phyloP scores from a whole-genome alignment of 129 eudicot genomes.

The Sambucus nigra region DNA sequence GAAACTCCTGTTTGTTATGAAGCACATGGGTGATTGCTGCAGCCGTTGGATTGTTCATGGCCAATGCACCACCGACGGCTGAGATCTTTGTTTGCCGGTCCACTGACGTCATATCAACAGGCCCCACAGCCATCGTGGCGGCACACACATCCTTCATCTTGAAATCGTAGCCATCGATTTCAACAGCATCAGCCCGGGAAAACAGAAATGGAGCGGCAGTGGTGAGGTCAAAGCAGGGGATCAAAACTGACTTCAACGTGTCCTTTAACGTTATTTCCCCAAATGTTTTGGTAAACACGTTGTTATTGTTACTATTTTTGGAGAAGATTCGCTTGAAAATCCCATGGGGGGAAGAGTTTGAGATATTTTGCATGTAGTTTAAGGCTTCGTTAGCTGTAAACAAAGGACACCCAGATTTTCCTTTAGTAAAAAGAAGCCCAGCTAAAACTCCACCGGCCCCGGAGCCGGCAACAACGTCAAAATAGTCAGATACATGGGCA shows the following conservation, averaged over 20 bases:
- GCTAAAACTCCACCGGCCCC: constrained; percentile 67
- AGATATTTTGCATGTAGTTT: constrained; percentile 25
- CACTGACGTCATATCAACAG: constrained; percentile 41
- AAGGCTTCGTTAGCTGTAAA: constrained; percentile 54
- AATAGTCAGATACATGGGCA: constrained; percentile 56
- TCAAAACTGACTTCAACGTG: constrained; percentile 56
- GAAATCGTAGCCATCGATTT: constrained; percentile 70
- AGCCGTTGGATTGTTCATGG: constrained; percentile 81
- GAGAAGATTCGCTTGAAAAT: constrained; percentile 22
- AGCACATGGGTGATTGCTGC: constrained; percentile 78
- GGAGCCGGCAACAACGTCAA: constrained; percentile 73
- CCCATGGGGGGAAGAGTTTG: constrained; percentile 16
- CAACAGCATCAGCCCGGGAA: constrained; percentile 89
- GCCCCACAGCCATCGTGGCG: constrained; percentile 44
- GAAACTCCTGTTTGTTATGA: constrained; percentile 79
- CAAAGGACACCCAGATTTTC: constrained; percentile 43
- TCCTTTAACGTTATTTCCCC: constrained; percentile 54
- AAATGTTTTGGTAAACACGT: constrained; percentile 36
- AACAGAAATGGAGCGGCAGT: constrained; percentile 71
- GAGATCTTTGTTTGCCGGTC: constrained; percentile 42
- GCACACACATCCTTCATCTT: constrained; percentile 68
- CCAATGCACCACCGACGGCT: constrained; percentile 64
- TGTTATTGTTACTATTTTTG: too few species aligned
- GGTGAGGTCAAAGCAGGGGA: constrained; percentile 69
- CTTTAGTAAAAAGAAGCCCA: constrained; percentile 41